phyloP scores from a whole-genome alignment of 2,329 filamentous ascomycete species.

The Samsoniella hepiali region DNA sequence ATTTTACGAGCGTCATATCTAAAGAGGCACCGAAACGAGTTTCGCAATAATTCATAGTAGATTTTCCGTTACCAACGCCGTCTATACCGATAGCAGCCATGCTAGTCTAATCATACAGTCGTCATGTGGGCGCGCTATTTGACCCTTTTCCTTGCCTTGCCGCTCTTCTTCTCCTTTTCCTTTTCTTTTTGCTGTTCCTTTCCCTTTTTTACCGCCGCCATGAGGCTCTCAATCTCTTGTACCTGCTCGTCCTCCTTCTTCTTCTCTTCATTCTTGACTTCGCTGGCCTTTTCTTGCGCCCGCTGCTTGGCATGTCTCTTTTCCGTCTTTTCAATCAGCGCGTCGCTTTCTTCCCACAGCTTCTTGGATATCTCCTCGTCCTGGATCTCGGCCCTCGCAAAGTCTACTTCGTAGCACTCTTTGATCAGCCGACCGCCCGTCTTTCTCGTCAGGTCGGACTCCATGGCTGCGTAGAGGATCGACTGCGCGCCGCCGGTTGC shows the following conservation, averaged over 20 bases:
- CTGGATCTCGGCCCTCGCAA: constrained; percentile 67
- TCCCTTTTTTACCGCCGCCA: constrained; percentile 45
- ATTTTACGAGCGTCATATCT: too few species aligned
- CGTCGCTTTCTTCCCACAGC: constrained; percentile 87
- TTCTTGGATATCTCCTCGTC: constrained; percentile 79
- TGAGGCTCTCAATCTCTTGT: constrained; percentile 36
- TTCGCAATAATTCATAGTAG: not conserved
- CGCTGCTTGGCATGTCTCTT: constrained; percentile 65
- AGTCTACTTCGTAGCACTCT: constrained; percentile 77
- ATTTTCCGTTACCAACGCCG: not conserved
- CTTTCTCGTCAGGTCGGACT: constrained; percentile 60
- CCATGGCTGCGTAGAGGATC: constrained; percentile 82
- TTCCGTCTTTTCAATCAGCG: constrained; percentile 76
- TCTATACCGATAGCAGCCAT: not conserved
- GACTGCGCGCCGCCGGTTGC: constrained; percentile 81
- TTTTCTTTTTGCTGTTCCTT: constrained; percentile 31
- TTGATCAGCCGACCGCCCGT: constrained; percentile 73
- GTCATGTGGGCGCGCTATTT: not conserved
- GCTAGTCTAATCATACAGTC: constrained; percentile 12
- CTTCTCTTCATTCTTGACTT: constrained; percentile 33
- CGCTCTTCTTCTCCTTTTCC: constrained; percentile 5
- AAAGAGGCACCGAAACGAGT: too few species aligned
- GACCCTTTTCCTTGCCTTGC: constrained; percentile 10
- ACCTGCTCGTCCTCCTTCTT: constrained; percentile 34
- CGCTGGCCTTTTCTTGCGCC: constrained; percentile 29